Percentiles rank a stretch among this genome's conserved stretches.
phyloP scores from a whole-genome alignment of 2,329 filamentous ascomycete genomes.

The Microascus cirrosus region DNA sequence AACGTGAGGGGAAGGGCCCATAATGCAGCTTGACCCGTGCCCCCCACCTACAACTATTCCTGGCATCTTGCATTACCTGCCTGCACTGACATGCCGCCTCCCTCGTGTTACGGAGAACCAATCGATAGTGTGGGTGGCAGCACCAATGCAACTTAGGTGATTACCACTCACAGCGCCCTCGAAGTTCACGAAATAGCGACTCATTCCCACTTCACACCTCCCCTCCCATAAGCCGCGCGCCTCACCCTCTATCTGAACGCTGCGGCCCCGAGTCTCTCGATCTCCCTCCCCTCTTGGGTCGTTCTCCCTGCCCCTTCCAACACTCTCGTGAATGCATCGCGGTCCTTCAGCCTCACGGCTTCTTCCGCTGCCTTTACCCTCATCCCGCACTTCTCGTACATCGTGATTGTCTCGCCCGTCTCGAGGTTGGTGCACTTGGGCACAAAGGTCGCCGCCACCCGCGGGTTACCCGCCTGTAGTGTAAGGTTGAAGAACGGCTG shows the following conservation, averaged over 20 bases:
- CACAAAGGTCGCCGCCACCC: conserved; percentile 73
- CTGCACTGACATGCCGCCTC: too few species aligned
- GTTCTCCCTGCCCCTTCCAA: conserved; percentile 61
- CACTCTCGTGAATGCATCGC: conserved; percentile 61
- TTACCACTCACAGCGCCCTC: too few species aligned
- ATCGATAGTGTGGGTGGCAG: too few species aligned
- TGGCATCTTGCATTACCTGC: too few species aligned
- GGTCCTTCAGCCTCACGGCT: conserved; percentile 71
- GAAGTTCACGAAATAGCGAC: too few species aligned
- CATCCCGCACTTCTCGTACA: conserved; percentile 97
- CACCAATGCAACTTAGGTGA: too few species aligned
- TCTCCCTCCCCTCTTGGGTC: conserved; percentile 59
- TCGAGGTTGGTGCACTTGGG: conserved; percentile 71
- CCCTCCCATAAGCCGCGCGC: too few species aligned
- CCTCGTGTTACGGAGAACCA: too few species aligned
- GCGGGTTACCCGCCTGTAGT: conserved; percentile 78
- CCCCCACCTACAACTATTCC: too few species aligned
- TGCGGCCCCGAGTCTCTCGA: conserved; percentile 64
- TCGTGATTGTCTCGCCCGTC: conserved; percentile 61
- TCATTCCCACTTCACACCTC: too few species aligned
- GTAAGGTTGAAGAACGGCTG: conserved; percentile 87
- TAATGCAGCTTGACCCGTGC: too few species aligned
- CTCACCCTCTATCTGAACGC: conserved; percentile 30
- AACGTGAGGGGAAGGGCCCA: too few species aligned
- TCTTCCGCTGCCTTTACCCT: conserved; percentile 83